phyloP scores from a whole-genome alignment of 83 land plant genomes.

The Thuja plicata region DNA sequence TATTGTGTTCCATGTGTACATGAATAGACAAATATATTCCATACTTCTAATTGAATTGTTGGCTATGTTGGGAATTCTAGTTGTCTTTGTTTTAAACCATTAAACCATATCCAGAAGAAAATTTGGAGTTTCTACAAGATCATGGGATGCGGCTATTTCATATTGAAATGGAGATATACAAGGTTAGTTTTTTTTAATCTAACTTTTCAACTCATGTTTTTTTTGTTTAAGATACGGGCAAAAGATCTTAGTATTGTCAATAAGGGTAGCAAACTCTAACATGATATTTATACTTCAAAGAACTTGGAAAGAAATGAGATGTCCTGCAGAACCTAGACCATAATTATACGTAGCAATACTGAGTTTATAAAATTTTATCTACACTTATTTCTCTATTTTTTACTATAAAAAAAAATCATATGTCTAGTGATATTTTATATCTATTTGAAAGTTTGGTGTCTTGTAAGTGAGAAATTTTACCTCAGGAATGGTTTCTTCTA shows the following conservation, averaged over 20 bases:
- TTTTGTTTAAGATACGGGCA: not conserved
- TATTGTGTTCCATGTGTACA: not conserved
- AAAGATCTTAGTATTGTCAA: not conserved
- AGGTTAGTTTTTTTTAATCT: constrained; percentile 25
- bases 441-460: not conserved
- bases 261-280: not conserved
- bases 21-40: not conserved
- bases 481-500: not conserved
- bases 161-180: constrained; percentile 58
- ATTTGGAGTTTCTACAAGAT: constrained; percentile 31
- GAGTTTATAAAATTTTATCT: not conserved
- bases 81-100: constrained; percentile 57
- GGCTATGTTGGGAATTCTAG: constrained; percentile 23
- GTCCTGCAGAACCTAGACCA: not conserved
- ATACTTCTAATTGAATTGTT: not conserved
- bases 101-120: constrained; percentile 54
- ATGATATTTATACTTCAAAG: not conserved
- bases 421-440: not conserved
- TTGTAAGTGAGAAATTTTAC: not conserved
- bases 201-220: not conserved
- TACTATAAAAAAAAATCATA: not conserved
- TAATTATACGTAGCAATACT: not conserved
- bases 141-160: constrained; percentile 51
- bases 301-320: not conserved
- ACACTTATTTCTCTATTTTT: not conserved